Conservation (phyloP, 2,329 filamentous ascomycete genomes). For the Fonsecaea pugnacius region DNA sequence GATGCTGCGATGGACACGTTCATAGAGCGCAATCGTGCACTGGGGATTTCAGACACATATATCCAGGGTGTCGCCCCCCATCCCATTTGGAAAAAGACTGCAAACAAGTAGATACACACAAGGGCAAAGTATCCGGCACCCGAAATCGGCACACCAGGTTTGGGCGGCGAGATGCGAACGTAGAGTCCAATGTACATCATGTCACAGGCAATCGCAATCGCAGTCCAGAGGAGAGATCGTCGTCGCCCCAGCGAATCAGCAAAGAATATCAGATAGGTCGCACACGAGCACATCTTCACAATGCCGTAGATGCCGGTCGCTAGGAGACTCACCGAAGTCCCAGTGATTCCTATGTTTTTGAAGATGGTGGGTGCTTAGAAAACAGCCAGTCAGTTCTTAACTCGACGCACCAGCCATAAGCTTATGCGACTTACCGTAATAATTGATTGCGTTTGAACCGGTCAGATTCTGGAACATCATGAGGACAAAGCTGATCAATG, state of each 20-base stretch:
- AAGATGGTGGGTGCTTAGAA: slow-evolving; percentile 66
- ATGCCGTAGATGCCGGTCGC: slow-evolving; percentile 75
- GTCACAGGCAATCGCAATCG: slow-evolving; percentile 62
- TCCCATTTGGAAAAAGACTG: slow-evolving; percentile 67
- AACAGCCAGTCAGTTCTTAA: background rate
- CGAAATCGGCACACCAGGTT: slow-evolving; percentile 56
- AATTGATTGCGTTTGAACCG: slow-evolving; percentile 58
- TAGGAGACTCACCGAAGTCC: slow-evolving; percentile 66
- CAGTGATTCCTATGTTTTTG: slow-evolving; percentile 63
- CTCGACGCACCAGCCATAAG: background rate
- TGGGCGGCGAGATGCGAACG: slow-evolving; percentile 63
- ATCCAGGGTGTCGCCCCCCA: slow-evolving; percentile 77
- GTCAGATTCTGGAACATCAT: slow-evolving; percentile 61
- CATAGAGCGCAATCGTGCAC: slow-evolving; percentile 65
- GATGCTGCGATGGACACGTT: slow-evolving; percentile 71
- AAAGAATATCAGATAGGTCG: slow-evolving; percentile 54
- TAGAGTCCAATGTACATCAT: slow-evolving; percentile 77
- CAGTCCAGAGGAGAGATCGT: slow-evolving; percentile 62
- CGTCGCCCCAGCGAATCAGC: slow-evolving; percentile 71
- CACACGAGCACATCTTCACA: slow-evolving; percentile 55
- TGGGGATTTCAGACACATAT: slow-evolving; percentile 72
- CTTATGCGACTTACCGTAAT: slow-evolving; percentile 50
- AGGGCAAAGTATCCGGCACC: slow-evolving; percentile 73
- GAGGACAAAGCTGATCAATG: slow-evolving; percentile 51
- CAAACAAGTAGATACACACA: slow-evolving; percentile 74